Percentiles rank a stretch among this genome's conserved stretches.
Conservation (phyloP, 1,139 yeast genomes). For the Blastobotrys aristatus region DNA sequence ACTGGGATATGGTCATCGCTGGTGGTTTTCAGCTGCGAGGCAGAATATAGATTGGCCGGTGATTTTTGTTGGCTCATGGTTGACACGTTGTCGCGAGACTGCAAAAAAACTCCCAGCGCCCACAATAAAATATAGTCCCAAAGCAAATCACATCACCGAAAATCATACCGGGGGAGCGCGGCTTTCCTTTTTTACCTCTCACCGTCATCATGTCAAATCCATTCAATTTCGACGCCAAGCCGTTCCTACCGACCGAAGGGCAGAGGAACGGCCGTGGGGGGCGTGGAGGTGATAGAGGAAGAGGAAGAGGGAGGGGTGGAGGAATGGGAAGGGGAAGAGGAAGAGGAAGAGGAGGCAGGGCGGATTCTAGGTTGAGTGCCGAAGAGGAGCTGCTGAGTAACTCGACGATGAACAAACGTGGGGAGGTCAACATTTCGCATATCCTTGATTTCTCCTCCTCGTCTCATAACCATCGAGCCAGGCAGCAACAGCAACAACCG, state of each 20-base stretch:
- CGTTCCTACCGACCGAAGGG: constrained; percentile 17
- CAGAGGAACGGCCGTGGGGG: constrained; percentile 21
- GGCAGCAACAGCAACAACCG: background rate
- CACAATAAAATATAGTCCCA: no score
- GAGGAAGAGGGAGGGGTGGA: constrained; percentile 2
- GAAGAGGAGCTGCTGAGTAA: constrained; percentile 26
- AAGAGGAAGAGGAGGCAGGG: constrained; percentile 35
- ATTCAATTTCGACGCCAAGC: constrained; percentile 8
- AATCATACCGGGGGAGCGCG: background rate
- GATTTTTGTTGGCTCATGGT: constrained; percentile 22
- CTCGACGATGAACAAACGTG: constrained; percentile 21
- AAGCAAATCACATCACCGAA: no score
- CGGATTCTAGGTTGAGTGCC: constrained; percentile 30
- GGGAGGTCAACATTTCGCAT: constrained; percentile 31
- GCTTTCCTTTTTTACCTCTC: background rate
- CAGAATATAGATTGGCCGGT: constrained; percentile 28
- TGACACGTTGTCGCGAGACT: background rate
- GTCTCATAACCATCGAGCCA: constrained; percentile 4
- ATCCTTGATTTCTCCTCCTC: constrained; percentile 27
- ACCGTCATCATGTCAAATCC: background rate
- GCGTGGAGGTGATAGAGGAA: constrained; percentile 16
- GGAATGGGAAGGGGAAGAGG: constrained; percentile 6
- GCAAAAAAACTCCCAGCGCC: background rate
- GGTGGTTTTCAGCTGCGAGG: constrained; percentile 32
- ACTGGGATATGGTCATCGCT: constrained; percentile 34